phyloP scores from a whole-genome alignment of 768 basidiomycete species.

The Boletus reticulatus region DNA sequence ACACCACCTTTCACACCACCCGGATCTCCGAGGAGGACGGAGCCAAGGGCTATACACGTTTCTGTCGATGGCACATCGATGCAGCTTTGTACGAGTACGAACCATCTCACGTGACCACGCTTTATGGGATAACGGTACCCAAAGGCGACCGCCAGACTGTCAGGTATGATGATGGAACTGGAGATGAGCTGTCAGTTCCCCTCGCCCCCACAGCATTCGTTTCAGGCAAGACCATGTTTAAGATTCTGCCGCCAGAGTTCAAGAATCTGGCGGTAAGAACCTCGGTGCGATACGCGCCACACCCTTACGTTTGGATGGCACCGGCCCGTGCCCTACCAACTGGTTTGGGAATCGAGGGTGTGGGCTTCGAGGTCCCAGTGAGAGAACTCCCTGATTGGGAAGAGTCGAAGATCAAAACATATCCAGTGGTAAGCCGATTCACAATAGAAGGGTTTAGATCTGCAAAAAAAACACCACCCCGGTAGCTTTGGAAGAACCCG shows the following conservation, averaged over 20 bases:
- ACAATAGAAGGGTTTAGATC: not conserved
- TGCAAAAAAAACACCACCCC: not conserved
- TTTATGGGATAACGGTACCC: constrained; percentile 76
- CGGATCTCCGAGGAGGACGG: constrained; percentile 70
- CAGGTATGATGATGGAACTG: constrained; percentile 83
- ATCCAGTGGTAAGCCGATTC: constrained; percentile 51
- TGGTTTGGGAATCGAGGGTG: constrained; percentile 77
- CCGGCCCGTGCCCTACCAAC: constrained; percentile 69
- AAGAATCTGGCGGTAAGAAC: constrained; percentile 80
- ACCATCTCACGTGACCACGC: constrained; percentile 79
- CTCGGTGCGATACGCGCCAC: constrained; percentile 75
- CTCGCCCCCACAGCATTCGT: constrained; percentile 84
- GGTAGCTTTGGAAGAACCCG: constrained; percentile 88
- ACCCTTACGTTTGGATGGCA: constrained; percentile 90
- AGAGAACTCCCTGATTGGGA: constrained; percentile 78
- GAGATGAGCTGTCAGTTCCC: constrained; percentile 77
- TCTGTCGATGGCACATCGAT: constrained; percentile 91
- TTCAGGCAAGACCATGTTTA: constrained; percentile 82
- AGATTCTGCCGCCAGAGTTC: constrained; percentile 63
- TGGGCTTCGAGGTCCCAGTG: constrained; percentile 65
- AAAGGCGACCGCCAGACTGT: constrained; percentile 47
- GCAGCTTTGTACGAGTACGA: constrained; percentile 75
- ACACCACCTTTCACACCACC: constrained; percentile 85
- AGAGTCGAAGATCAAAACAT: constrained; percentile 66
- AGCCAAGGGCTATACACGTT: constrained; percentile 68